Conservation (phyloP, 2,329 filamentous ascomycete species). For the Colletotrichum sp. region DNA sequence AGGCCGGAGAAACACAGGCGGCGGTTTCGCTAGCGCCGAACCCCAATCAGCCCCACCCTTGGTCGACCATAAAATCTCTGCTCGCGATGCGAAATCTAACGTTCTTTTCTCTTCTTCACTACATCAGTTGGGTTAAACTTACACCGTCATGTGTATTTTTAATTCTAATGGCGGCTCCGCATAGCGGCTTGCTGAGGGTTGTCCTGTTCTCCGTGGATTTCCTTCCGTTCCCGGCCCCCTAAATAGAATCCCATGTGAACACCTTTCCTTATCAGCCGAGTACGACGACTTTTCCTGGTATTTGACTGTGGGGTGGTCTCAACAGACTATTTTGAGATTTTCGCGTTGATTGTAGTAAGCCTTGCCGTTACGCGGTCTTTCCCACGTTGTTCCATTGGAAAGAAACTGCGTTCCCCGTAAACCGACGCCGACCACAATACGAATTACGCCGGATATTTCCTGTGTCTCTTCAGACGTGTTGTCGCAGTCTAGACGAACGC, state of each 20-base stretch:
- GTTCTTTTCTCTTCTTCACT: conserved; percentile 34
- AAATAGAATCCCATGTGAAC: conserved; percentile 45
- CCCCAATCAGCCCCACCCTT: conserved; percentile 1
- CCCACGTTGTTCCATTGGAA: no score
- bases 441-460: no score
- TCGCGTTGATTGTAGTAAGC: neutral
- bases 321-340: conserved; percentile 35
- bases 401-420: no score
- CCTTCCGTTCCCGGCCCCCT: conserved; percentile 62
- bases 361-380: no score
- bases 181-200: conserved; percentile 61
- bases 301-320: conserved; percentile 58
- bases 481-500: no score
- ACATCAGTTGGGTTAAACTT: conserved; percentile 51
- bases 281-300: conserved; percentile 43
- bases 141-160: conserved; percentile 57
- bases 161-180: conserved; percentile 55
- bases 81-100: neutral
- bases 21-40: neutral
- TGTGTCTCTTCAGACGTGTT: no score
- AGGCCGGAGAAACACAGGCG: conserved; percentile 8
- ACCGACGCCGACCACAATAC: no score
- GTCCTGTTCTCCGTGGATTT: conserved; percentile 50
- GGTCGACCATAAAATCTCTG: conserved; percentile 18
- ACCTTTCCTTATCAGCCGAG: conserved; percentile 53